Percentiles rank a stretch among this genome's conserved stretches.
Conservation (phyloP, 2,329 filamentous ascomycete genomes). For the Ophiostoma tasmaniense region DNA sequence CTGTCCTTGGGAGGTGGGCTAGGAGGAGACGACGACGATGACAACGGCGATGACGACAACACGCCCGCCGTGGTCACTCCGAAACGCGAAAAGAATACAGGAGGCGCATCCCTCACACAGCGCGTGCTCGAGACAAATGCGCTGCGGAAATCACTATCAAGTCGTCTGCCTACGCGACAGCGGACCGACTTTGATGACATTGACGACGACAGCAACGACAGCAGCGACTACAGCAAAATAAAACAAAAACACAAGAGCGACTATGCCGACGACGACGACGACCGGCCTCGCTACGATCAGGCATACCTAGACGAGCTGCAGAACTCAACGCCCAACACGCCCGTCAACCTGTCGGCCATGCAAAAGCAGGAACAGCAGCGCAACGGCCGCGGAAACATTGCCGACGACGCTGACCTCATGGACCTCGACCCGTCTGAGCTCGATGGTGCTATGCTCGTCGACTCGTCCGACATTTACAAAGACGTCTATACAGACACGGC, state of each 20-base stretch:
- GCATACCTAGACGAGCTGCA: constrained; percentile 81
- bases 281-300: constrained; percentile 72
- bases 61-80: constrained; percentile 42
- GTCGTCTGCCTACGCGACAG: constrained; percentile 49
- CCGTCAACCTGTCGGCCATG: constrained; percentile 47
- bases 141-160: constrained; percentile 34
- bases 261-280: constrained; percentile 40
- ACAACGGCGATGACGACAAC: constrained; percentile 32
- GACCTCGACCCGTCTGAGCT: constrained; percentile 52
- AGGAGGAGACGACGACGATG: constrained; percentile 38
- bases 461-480: constrained; percentile 33
- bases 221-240: constrained; percentile 31
- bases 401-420: constrained; percentile 43
- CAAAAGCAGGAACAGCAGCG: constrained; percentile 21
- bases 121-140: constrained; percentile 30
- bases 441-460: constrained; percentile 57
- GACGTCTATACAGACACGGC: background rate
- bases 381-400: constrained; percentile 27
- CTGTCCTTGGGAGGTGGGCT: constrained; percentile 63
- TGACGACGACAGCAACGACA: constrained; percentile 44
- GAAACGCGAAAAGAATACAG: constrained; percentile 34
- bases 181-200: constrained; percentile 29
- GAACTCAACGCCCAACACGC: constrained; percentile 75
- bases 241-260: background rate
- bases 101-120: constrained; percentile 20